Percentiles rank a stretch among this genome's conserved stretches.
phyloP scores from a whole-genome alignment of 2,329 filamentous ascomycete species.

The Aspergillus transmontanensis region DNA sequence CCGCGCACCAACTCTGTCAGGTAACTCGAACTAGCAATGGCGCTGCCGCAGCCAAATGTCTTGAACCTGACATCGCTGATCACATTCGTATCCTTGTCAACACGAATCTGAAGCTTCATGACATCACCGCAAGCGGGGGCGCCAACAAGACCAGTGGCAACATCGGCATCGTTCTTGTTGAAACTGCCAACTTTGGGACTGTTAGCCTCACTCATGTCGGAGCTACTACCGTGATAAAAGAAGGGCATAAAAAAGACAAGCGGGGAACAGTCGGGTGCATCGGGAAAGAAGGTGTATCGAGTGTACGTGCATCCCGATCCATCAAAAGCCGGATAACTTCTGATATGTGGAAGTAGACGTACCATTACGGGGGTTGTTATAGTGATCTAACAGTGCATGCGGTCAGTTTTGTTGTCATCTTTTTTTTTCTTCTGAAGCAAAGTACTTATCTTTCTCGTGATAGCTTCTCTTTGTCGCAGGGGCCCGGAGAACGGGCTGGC shows the following conservation, averaged over 20 bases:
- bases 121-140: constrained; percentile 91
- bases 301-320: neutral
- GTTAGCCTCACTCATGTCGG: constrained; percentile 11
- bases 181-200: constrained; percentile 62
- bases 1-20: constrained; percentile 91
- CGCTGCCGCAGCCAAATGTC: constrained; percentile 92
- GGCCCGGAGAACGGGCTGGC: constrained; percentile 43
- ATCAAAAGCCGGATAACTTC: neutral
- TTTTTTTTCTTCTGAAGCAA: neutral
- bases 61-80: constrained; percentile 98
- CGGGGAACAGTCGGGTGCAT: too few species aligned
- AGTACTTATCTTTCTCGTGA: constrained; percentile 66
- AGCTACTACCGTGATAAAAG: constrained; percentile 5
- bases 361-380: constrained; percentile 74
- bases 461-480: constrained; percentile 52
- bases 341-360: neutral
- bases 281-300: neutral
- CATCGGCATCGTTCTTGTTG: constrained; percentile 76
- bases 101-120: constrained; percentile 91
- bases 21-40: constrained; percentile 93
- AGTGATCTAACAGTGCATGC: constrained; percentile 71
- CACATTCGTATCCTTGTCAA: constrained; percentile 82
- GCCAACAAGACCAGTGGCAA: constrained; percentile 87
- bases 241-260: neutral
- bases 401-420: constrained; percentile 18